Base-by-base conservation (phyloP, 306 rosid genomes). In the Begonia loranthoides region DNA sequence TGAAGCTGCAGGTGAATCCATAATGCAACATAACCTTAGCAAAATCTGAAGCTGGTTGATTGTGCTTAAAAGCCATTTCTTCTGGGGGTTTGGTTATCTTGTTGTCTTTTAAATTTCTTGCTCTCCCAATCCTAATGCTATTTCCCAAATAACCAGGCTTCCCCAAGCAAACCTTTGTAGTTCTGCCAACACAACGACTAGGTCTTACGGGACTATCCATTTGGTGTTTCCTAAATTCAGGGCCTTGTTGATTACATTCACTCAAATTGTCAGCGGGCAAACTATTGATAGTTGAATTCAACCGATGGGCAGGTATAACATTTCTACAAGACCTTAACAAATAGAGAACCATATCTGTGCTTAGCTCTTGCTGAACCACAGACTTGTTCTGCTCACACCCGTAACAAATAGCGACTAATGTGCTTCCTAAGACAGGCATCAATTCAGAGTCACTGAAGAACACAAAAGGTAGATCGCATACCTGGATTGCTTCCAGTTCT, bases 381-480 rank as follows among this genome's bases (percentile, higher is more conserved):
- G 74, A 78, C 73, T 90, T 90, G 80, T 86, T 90, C 77, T 85
- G 95, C 70, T 76, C 87, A 54, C 92, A 82, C 59, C 83, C 86
- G 1, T 76, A 90, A 79, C 97, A 85, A 61, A 87, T 94, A 48
- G 94, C 87, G 62, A 86, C 94, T 65, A 90, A 61, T 24, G 95
- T 72, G 56, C 92, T 72, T 21, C 95, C 92, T 83, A 90, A 70
- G 60, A 77, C 54, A n/a, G 97, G 97, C 97, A 90, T 90, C 76
- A 90, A 77, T 65, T 85, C 94, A 0, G 97, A 87, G 73, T 90
- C 97, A 44, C 95, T 90, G 78, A 90, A 90, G 97, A 90, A 85
- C 47, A 78, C 73, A 5, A 90, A 90, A 3, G 97, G 97, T 22
- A 90, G 73, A 77, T 90, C 97, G 60, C 97, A 90, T 48, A 90